phyloP scores from a whole-genome alignment of 2,329 filamentous ascomycete species.

The Fusarium concolor region DNA sequence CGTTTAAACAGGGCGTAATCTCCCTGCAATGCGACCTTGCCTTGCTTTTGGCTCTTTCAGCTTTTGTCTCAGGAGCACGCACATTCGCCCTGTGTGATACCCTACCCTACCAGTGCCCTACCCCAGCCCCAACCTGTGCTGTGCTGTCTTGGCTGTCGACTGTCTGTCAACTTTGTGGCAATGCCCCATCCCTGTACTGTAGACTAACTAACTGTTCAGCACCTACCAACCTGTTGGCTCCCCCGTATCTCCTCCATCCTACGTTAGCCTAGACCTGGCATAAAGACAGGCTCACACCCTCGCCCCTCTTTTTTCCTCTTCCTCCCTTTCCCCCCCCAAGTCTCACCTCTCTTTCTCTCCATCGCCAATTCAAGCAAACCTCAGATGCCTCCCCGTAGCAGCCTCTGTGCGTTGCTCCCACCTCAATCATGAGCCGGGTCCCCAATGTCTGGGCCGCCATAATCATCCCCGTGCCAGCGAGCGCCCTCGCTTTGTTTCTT shows the following conservation, averaged over 20 bases:
- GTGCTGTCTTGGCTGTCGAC: too few relatives aligned
- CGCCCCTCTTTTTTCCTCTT: slow-evolving; percentile 19
- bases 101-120: background rate
- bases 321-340: background rate
- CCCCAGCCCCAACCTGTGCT: too few relatives aligned
- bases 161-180: slow-evolving; percentile 7
- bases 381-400: slow-evolving; percentile 19
- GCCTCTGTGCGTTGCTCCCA: background rate
- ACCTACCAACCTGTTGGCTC: too few relatives aligned
- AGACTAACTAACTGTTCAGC: too few relatives aligned
- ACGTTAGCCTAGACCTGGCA: background rate
- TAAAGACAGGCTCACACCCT: background rate
- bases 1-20: background rate
- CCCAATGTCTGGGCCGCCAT: slow-evolving; percentile 40
- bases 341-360: background rate
- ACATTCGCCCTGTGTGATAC: background rate
- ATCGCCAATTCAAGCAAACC: background rate
- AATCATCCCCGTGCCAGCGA: slow-evolving; percentile 34
- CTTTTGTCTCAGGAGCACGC: background rate
- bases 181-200: background rate
- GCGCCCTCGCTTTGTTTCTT: slow-evolving; percentile 29
- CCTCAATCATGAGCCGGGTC: slow-evolving; percentile 31
- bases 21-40: background rate
- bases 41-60: background rate
- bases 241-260: background rate